These are phyloP conservation scores for Exophiala phaeomuriformis DNA, from an alignment of 2,329 filamentous ascomycete genomes.

Conservation along the genomic window DNA sequence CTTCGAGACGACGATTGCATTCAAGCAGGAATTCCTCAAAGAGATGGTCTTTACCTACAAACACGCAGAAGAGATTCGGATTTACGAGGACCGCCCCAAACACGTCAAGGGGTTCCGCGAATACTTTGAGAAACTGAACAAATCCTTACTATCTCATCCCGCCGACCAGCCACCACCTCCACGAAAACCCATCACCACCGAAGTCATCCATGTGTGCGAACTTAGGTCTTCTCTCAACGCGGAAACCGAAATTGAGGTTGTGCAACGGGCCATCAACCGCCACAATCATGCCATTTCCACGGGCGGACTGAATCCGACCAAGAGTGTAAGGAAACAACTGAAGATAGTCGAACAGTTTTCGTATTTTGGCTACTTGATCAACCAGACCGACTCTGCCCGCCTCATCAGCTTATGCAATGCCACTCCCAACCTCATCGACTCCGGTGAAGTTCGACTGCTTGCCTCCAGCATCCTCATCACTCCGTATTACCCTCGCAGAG, in stretches of 20 bases:
- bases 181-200: slow-evolving; percentile 61
- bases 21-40: slow-evolving; percentile 80
- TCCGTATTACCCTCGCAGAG: slow-evolving; percentile 63
- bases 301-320: slow-evolving; percentile 32
- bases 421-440: slow-evolving; percentile 53
- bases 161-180: slow-evolving; percentile 37
- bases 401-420: slow-evolving; percentile 59
- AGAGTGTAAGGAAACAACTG: slow-evolving; percentile 45
- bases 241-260: slow-evolving; percentile 68
- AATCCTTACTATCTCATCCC: slow-evolving; percentile 40
- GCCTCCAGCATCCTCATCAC: slow-evolving; percentile 90
- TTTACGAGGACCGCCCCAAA: slow-evolving; percentile 58
- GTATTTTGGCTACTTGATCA: slow-evolving; percentile 87
- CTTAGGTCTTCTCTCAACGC: slow-evolving; percentile 66
- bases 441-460: slow-evolving; percentile 66
- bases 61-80: slow-evolving; percentile 68
- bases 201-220: slow-evolving; percentile 82
- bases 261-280: slow-evolving; percentile 81
- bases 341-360: slow-evolving; percentile 80
- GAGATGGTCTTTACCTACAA: slow-evolving; percentile 80
- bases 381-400: slow-evolving; percentile 60
- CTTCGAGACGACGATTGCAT: slow-evolving; percentile 77
- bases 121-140: slow-evolving; percentile 75
- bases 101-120: slow-evolving; percentile 75
- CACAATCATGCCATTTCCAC: slow-evolving; percentile 55